Conservation (phyloP, 2,329 filamentous ascomycete species). For the Blumeria hordei region DNA sequence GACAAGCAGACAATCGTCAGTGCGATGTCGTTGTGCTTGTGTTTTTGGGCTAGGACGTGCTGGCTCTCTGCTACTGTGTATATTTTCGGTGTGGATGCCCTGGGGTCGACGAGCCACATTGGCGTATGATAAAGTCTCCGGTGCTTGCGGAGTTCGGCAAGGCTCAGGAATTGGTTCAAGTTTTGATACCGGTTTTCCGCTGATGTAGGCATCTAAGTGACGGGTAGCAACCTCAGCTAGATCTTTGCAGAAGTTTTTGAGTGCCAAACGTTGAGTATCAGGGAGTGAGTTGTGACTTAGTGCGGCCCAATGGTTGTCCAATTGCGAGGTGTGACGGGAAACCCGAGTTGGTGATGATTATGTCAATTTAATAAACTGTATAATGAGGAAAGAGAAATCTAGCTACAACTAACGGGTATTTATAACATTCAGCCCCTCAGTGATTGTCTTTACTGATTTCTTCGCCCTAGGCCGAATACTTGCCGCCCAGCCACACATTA, state of each 20-base stretch:
- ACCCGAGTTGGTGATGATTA: no score
- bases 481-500: no score
- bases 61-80: not conserved
- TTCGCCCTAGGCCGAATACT: no score
- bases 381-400: no score
- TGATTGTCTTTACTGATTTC: no score
- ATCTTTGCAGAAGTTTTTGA: not conserved
- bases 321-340: no score
- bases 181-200: not conserved
- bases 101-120: not conserved
- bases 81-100: not conserved
- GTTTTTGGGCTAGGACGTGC: not conserved
- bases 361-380: no score
- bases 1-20: not conserved
- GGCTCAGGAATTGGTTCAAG: not conserved
- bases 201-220: not conserved
- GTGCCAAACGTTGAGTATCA: not conserved
- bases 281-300: not conserved
- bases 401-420: no score
- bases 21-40: not conserved
- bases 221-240: not conserved
- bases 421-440: no score
- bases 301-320: not conserved
- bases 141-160: not conserved
- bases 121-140: not conserved